Evolutionary conservation across 2,329 filamentous ascomycete species (phyloP), one percentile per base, ranked within the genome.

Genomic region (Zymoseptoria pseudotritici): DNA sequence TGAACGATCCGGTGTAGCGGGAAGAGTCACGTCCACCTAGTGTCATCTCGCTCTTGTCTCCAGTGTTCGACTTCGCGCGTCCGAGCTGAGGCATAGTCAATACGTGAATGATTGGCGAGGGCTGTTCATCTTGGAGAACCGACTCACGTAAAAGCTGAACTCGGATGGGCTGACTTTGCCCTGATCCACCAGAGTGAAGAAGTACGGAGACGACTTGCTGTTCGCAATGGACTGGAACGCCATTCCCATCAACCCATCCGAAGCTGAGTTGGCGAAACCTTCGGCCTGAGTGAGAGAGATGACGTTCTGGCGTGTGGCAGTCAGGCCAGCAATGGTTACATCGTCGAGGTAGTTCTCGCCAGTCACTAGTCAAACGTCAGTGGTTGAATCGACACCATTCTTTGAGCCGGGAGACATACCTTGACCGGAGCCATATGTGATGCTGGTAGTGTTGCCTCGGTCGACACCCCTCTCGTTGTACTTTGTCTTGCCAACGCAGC

Each of bases 341-440:
- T 36, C 61, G 60, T 68, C 66, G 58, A 63, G 64, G 64, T 66
- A 68, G 59, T 68, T 68, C 60, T 67, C 65, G 22, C 66, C 66
- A 10, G 52, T 54, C n/a, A 68, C 65, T 46, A 46, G 36, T n/a
- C 13, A 46, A n/a, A n/a, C 6, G 36, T 46, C 36, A 46, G 26
- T 29, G 20, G 13, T 13, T n/a, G 36, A 6, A 17, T 7, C 6
- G 5, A n/a, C 6, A 46, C 36, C 36, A 46, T n/a, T n/a, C 2
- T 7, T n/a, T n/a, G 36, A 13, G 13, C 36, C 36, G 13, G 6
- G 17, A 13, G 17, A 17, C 36, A 7, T n/a, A 46, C 36, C 36
- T 50, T 56, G 22, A 13, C 66, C 66, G 19, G 64, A 66, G 53
- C 66, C 66, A 55, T 67, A 68, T 53, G 64, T 67, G 46, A 68